Base-by-base conservation (phyloP, 495 filamentous ascomycete genomes). In the Penicillium lividum region DNA sequence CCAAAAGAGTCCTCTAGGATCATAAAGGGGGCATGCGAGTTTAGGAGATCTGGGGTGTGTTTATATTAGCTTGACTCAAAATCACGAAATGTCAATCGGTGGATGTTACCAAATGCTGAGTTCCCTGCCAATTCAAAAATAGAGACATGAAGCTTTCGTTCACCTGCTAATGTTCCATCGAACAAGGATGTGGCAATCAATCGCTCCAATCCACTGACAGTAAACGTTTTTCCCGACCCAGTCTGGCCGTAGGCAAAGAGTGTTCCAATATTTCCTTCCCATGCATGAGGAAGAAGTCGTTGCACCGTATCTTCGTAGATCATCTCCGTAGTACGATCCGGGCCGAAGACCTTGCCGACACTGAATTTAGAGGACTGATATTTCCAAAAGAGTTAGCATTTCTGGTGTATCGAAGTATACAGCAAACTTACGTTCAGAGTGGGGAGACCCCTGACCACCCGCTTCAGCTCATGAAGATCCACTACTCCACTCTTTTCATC, bases 211-310 rank as follows among this genome's bases (percentile, higher is more conserved):
- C 59, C 59, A 34, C 48, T 63, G 33, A 80, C 70, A 7, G 77
- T 80, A 52, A 67, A 72, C 0, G 76, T 78, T 58, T 82, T 81
- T 22, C 80, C 78, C 1, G 77, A 79, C 0, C 76, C 77, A 1
- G 78, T 80, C 47, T 80, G 77, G 0, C 78, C 78, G 49, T 81
- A 80, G 18, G 73, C 73, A 33, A 81, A 76, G 7, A 80, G 51
- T 0, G 76, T 74, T 5, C 71, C 60, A 27, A 71, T 59, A 42
- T 64, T 62, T 0, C 73, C 70, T 13, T 58, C 56, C 67, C 67
- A 73, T 4, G 54, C 67, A 56, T 53, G 74, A 8, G 61, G 63
- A 44, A 74, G 61, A 34, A 76, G 60, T 9, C 58, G 61, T 13
- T 60, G 51, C 0, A 66, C 67, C 1, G 55, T 31, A 28, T 66